Evolutionary conservation across 805 yeast species (phyloP).

Genomic region (Sugiyamaella smithiae): DNA sequence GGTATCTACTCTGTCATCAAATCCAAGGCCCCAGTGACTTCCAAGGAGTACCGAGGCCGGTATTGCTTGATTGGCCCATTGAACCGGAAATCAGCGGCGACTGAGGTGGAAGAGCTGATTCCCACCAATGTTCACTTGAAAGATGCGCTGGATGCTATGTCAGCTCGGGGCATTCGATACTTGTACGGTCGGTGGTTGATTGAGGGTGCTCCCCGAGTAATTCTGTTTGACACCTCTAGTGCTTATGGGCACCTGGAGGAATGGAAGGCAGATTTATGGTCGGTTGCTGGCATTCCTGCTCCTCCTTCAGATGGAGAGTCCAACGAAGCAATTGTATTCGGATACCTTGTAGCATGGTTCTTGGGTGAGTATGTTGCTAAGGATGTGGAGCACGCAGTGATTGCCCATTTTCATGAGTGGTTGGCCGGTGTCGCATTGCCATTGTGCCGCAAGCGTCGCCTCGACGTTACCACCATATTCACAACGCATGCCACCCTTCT

Average conservation of each 20-base stretch:
- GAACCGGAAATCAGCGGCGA: slow-evolving; percentile 65
- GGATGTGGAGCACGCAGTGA: slow-evolving; percentile 83
- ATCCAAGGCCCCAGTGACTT: slow-evolving; percentile 95
- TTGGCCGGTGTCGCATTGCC: slow-evolving; percentile 96
- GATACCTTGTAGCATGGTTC: slow-evolving; percentile 95
- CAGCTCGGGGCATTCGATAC: slow-evolving; percentile 73
- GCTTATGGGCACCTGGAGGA: slow-evolving; percentile 71
- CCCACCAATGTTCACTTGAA: slow-evolving; percentile 49
- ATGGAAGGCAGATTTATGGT: slow-evolving; percentile 95
- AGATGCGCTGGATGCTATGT: slow-evolving; percentile 73
- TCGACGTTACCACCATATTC: slow-evolving; percentile 92
- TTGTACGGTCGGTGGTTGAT: slow-evolving; percentile 95
- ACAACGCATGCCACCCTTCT: slow-evolving; percentile 96
- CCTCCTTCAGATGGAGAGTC: slow-evolving; percentile 87
- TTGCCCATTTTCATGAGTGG: slow-evolving; percentile 97
- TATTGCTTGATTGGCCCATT: slow-evolving; percentile 87
- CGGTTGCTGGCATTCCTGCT: slow-evolving; percentile 84
- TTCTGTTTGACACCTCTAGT: slow-evolving; percentile 80
- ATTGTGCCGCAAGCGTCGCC: slow-evolving; percentile 81
- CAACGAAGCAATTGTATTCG: slow-evolving; percentile 87
- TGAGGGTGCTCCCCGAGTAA: slow-evolving; percentile 95
- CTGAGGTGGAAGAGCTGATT: slow-evolving; percentile 70
- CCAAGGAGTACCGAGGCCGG: slow-evolving; percentile 84
- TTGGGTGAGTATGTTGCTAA: slow-evolving; percentile 86
- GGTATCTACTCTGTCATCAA: slow-evolving; percentile 96